Percentiles rank a stretch among this genome's conserved stretches.
Conservation (phyloP, 805 yeast species). For the Ogataea allantospora region DNA sequence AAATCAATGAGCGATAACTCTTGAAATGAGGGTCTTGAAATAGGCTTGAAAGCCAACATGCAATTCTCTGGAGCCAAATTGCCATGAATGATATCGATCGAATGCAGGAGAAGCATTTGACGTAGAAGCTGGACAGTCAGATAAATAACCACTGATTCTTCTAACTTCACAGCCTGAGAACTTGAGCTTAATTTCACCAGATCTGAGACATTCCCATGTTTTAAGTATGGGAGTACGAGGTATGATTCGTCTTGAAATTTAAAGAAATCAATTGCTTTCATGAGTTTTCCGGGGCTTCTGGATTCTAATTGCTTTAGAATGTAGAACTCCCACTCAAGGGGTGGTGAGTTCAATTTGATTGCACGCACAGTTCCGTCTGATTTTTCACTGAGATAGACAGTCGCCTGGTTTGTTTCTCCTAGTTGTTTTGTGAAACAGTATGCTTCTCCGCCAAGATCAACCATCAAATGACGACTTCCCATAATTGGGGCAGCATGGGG, state of each 20-base stretch:
- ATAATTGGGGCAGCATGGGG: slow-evolving; percentile 23
- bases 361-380: slow-evolving; percentile 58
- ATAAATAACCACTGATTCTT: slow-evolving; percentile 63
- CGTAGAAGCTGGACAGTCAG: slow-evolving; percentile 63
- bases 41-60: slow-evolving; percentile 48
- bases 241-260: slow-evolving; percentile 66
- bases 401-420: slow-evolving; percentile 82
- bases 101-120: slow-evolving; percentile 61
- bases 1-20: slow-evolving; percentile 61
- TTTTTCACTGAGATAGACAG: slow-evolving; percentile 69
- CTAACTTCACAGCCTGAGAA: slow-evolving; percentile 36
- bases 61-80: slow-evolving; percentile 86
- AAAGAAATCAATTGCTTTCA: slow-evolving; percentile 52
- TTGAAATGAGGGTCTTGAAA: slow-evolving; percentile 15
- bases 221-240: slow-evolving; percentile 58
- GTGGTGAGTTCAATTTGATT: slow-evolving; percentile 68
- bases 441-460: slow-evolving; percentile 43
- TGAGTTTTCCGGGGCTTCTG: slow-evolving; percentile 32
- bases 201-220: slow-evolving; percentile 74
- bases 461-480: slow-evolving; percentile 38
- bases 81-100: slow-evolving; percentile 71
- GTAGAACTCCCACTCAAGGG: slow-evolving; percentile 80
- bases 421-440: slow-evolving; percentile 53
- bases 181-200: slow-evolving; percentile 50
- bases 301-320: slow-evolving; percentile 57